A percentile compares a stretch with the other conserved stretches of the same genome.
phyloP scores from a whole-genome alignment of 805 yeast genomes.

The Starmerella floricola region DNA sequence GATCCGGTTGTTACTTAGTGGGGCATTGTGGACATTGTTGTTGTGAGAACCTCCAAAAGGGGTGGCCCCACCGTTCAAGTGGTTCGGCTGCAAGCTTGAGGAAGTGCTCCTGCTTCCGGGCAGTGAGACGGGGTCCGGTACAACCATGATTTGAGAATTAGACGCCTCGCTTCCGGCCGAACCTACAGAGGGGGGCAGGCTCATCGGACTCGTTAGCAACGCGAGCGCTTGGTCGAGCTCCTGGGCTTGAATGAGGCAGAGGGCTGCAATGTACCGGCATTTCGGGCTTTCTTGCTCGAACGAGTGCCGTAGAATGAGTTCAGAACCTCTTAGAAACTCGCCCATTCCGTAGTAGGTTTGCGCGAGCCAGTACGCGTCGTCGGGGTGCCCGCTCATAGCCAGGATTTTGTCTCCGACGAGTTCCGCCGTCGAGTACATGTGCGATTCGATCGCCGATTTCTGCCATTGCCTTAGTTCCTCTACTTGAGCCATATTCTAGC shows the following conservation, averaged over 20 bases:
- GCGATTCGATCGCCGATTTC: slow-evolving; percentile 85
- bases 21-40: too few relatives aligned
- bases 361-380: slow-evolving; percentile 93
- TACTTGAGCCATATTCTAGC: slow-evolving; percentile 63
- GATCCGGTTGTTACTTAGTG: slow-evolving; percentile 1
- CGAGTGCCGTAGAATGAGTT: slow-evolving; percentile 46
- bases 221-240: slow-evolving; percentile 82
- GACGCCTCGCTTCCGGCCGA: background rate
- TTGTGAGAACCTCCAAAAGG: too few relatives aligned
- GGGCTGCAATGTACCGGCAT: slow-evolving; percentile 70
- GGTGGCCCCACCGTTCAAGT: too few relatives aligned
- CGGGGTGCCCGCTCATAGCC: slow-evolving; percentile 70
- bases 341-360: slow-evolving; percentile 74
- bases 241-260: slow-evolving; percentile 37
- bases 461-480: slow-evolving; percentile 84
- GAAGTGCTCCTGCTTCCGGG: slow-evolving; percentile 31
- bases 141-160: background rate
- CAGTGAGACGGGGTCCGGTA: background rate
- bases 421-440: slow-evolving; percentile 79
- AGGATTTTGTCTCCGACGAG: slow-evolving; percentile 84
- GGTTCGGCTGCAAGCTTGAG: too few relatives aligned
- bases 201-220: slow-evolving; percentile 47
- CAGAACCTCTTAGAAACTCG: slow-evolving; percentile 66
- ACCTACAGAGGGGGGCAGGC: slow-evolving; percentile 37
- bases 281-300: slow-evolving; percentile 37